Conservation (phyloP, 345 rosid species). For the Moricandia arvensis region DNA sequence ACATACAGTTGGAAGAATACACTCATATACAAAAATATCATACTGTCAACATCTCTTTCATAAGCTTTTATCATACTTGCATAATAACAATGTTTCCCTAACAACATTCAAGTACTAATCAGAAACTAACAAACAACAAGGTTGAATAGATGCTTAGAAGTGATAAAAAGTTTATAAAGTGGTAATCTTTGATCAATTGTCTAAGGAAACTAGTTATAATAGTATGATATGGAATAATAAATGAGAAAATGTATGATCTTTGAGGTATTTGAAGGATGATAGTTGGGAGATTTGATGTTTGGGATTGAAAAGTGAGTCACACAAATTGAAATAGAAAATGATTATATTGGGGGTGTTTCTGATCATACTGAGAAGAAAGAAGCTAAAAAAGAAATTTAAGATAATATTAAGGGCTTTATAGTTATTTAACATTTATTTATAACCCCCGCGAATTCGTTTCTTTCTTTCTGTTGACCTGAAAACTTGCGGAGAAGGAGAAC, state of each 20-base stretch:
- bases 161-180: neutral
- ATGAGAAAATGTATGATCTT: neutral
- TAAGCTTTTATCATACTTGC: neutral
- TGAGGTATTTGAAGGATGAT: neutral
- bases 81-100: neutral
- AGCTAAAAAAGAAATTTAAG: neutral
- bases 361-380: neutral
- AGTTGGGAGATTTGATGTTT: neutral
- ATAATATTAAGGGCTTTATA: neutral
- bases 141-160: neutral
- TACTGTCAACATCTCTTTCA: neutral
- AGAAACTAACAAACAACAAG: neutral
- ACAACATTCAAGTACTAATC: neutral
- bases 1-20: too few relatives aligned
- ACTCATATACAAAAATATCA: neutral
- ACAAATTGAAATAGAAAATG: neutral
- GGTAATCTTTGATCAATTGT: neutral
- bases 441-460: neutral
- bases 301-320: too few relatives aligned
- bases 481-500: constrained; percentile 2
- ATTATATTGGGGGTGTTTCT: neutral
- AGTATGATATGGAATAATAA: neutral
- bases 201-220: neutral
- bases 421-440: neutral
- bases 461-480: constrained; percentile 1